phyloP scores from a whole-genome alignment of 345 rosid species.

The Turnera subulata region DNA sequence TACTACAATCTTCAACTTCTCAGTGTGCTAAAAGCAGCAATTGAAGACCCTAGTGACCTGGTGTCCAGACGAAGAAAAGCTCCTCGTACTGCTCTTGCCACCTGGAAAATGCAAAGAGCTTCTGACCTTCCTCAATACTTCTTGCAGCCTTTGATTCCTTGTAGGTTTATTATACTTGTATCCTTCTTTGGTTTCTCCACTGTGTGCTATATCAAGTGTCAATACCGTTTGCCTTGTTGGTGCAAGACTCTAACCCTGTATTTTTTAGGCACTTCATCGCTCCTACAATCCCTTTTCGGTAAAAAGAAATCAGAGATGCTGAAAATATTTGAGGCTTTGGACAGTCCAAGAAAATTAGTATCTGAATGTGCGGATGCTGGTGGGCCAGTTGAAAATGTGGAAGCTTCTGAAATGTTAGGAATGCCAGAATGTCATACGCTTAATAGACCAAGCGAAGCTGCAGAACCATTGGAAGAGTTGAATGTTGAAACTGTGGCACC shows the following conservation, averaged over 20 bases:
- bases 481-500: conserved; percentile 13
- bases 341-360: conserved; percentile 7
- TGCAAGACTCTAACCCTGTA: conserved; percentile 19
- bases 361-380: conserved; percentile 12
- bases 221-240: neutral
- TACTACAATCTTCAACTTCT: conserved; percentile 12
- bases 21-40: conserved; percentile 50
- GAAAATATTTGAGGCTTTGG: conserved; percentile 7
- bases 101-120: conserved; percentile 37
- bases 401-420: neutral
- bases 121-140: conserved; percentile 35
- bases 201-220: conserved; percentile 2
- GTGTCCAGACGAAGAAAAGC: conserved; percentile 49
- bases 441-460: conserved; percentile 11
- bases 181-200: neutral
- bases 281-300: conserved; percentile 43
- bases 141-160: conserved; percentile 52
- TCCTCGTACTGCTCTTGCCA: conserved; percentile 33
- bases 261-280: conserved; percentile 46
- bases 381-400: conserved; percentile 4
- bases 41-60: conserved; percentile 59
- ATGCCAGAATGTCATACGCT: neutral
- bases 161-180: conserved; percentile 35
- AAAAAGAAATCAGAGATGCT: conserved; percentile 20
- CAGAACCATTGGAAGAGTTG: conserved; percentile 13